A percentile compares a stretch with the other conserved stretches of the same genome.
Evolutionary conservation across 495 filamentous ascomycete species (phyloP).

Genomic region (Delitschia confertaspora): DNA sequence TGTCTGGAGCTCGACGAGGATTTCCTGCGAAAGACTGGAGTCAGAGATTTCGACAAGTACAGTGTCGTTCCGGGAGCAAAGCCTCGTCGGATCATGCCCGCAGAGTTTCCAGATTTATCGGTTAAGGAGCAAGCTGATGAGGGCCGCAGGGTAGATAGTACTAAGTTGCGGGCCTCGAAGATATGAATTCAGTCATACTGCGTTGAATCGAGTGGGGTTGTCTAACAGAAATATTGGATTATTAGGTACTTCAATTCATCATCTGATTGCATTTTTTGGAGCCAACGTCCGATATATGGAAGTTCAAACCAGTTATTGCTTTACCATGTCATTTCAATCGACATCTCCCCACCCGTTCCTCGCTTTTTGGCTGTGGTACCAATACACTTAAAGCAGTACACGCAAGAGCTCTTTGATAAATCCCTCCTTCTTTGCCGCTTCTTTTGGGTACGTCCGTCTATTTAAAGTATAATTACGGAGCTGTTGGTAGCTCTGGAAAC

Average conservation of each 20-base stretch:
- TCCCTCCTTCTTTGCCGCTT: conserved; percentile 36
- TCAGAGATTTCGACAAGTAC: conserved; percentile 69
- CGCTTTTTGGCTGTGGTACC: too few species aligned
- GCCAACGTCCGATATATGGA: too few species aligned
- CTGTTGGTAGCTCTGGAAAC: conserved; percentile 30
- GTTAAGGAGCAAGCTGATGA: conserved; percentile 80
- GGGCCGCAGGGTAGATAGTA: conserved; percentile 63
- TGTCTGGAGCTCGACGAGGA: conserved; percentile 71
- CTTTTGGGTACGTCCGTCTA: conserved; percentile 33
- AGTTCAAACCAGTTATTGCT: too few species aligned
- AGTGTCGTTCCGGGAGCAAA: conserved; percentile 52
- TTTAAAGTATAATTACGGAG: conserved; percentile 38
- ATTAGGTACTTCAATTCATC: too few species aligned
- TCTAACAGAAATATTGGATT: too few species aligned
- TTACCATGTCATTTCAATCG: too few species aligned
- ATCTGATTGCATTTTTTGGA: too few species aligned
- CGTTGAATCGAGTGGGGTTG: too few species aligned
- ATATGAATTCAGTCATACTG: too few species aligned
- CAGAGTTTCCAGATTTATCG: conserved; percentile 55
- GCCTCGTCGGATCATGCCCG: conserved; percentile 74
- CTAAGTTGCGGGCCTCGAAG: conserved; percentile 30
- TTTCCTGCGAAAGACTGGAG: conserved; percentile 57
- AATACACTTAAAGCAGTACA: too few species aligned
- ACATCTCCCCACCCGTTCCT: too few species aligned
- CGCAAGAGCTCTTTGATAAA: conserved; percentile 38